Evolutionary conservation across 805 yeast genomes (phyloP), one percentile per base, ranked within the genome.

Genomic region (Dipodascus albidus): DNA sequence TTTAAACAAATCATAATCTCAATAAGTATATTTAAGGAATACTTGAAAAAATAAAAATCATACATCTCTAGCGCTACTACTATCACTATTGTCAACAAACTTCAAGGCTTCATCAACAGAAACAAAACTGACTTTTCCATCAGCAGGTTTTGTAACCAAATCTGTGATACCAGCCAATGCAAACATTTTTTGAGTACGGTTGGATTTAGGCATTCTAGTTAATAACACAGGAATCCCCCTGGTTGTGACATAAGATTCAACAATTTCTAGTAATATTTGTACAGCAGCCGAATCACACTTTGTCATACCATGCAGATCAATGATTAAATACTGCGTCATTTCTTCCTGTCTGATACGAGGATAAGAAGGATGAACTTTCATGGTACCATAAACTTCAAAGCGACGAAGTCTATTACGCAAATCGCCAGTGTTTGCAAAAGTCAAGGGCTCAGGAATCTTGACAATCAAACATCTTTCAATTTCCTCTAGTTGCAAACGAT

Each of bases 391-490:
- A 52, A 78, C 69, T 63, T 89, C 96, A 24, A 89, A 70, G 48
- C 96, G 72, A 47, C 75, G 71, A 54, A 89, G 70, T 38, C 91
- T 72, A 54, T 78, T 73, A 56, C 83, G 80, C 56, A 89, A 71
- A 60, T 87, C 95, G 23, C 84, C 84, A 4, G 90, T 77, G 65
- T 90, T 89, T 42, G 95, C 87, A 67, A 89, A 89, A 3, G 90
- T 87, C 55, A 89, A 71, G 1, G 96, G 96, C 63, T 89, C 96
- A 0, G 96, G 89, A 47, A 89, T 78, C 58, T 83, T 84, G 38
- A 89, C 84, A 24, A 88, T 79, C 35, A 90, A 70, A 53, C 89
- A 84, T 0, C 88, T 89, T 58, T 83, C 86, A 50, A 84, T 71
- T 42, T 71, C 72, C 60, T 75, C 78, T 24, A 72, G 64, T 38